Percentiles rank a stretch among this genome's conserved stretches.
These are phyloP conservation scores for Ceratobasidium sp. DNA, from an alignment of 1,284 basidiomycete genomes.

Conservation along the genomic window DNA sequence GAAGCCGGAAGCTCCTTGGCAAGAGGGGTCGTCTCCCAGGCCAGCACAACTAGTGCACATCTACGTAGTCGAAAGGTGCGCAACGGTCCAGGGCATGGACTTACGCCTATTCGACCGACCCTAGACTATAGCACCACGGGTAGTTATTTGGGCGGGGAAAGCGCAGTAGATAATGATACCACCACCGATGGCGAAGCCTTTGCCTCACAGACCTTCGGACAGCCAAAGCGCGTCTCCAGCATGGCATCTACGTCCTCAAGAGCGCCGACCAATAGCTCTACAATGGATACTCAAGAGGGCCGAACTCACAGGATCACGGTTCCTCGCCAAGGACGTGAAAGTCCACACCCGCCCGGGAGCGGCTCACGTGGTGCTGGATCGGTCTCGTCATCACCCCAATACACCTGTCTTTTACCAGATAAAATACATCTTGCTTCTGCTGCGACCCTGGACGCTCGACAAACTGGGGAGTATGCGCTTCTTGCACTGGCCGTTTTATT, in stretches of 20 bases:
- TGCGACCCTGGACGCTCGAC: slow-evolving; percentile 58
- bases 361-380: slow-evolving; percentile 6
- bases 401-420: neutral
- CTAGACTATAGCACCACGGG: slow-evolving; percentile 27
- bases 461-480: slow-evolving; percentile 61
- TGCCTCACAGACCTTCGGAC: neutral
- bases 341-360: slow-evolving; percentile 2
- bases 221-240: neutral
- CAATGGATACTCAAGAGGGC: slow-evolving; percentile 9
- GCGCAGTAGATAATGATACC: slow-evolving; percentile 33
- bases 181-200: slow-evolving; percentile 28
- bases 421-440: slow-evolving; percentile 2
- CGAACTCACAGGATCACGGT: slow-evolving; percentile 3
- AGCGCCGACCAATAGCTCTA: neutral
- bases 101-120: slow-evolving; percentile 20
- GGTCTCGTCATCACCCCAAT: neutral
- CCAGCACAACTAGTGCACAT: neutral
- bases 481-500: slow-evolving; percentile 62
- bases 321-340: slow-evolving; percentile 20
- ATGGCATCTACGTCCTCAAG: neutral
- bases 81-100: neutral
- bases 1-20: neutral
- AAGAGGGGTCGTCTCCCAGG: neutral
- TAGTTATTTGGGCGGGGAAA: slow-evolving; percentile 33
- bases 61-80: slow-evolving; percentile 18